Evolutionary conservation across 768 basidiomycete species (phyloP), one percentile per base, ranked within the genome.

Genomic region (Lepiota brunneoincarnata): DNA sequence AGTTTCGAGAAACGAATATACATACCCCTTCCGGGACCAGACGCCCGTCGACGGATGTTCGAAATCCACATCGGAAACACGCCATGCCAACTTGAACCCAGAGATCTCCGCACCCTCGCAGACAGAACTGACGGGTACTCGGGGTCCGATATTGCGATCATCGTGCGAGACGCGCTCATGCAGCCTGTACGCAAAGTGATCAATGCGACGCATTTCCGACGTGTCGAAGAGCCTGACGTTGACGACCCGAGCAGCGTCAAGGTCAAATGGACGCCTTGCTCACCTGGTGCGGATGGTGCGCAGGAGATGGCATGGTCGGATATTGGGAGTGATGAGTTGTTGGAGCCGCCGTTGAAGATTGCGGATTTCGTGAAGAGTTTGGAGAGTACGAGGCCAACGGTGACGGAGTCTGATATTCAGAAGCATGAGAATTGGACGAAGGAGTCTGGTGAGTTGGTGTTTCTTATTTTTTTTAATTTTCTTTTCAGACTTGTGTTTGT

Each of bases 1-100:
- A 93, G 91, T 57, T 98, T 98, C 59, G 95, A 98, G 71, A 98
- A 97, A 72, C 86, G 97, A 54, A 95, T 99, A 76, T 93, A 98
- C 68, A 99, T 99, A 55, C 97, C 97, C 26, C 84, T 98, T 17
- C 97, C 97, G 9, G 93, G 93, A 0, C 79, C 89, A 3, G 94
- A 96, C 49, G 97, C 96, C 11, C 81, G 97, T 41, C 80, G 84
- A 68, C 86, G 84, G 24, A 99, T 99, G 93, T 99, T 99, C 66
- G 91, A 98, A 73, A 83, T 99, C 40, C 95, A 99, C 63, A 82
- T 98, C 43, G 97, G 97, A 2, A 76, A 83, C 15, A 99, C 97
- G 1, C 96, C 97, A 17, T 93, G 92, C 66, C 78, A 91, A 59
- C 80, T 98, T 10, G 72, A 79, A 9, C 74, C 76, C 28, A 83